Percentiles rank a stretch among this genome's conserved stretches.
These are phyloP conservation scores for Penicillium sclerotiorum DNA, from an alignment of 2,329 filamentous ascomycete genomes.

Conservation along the genomic window DNA sequence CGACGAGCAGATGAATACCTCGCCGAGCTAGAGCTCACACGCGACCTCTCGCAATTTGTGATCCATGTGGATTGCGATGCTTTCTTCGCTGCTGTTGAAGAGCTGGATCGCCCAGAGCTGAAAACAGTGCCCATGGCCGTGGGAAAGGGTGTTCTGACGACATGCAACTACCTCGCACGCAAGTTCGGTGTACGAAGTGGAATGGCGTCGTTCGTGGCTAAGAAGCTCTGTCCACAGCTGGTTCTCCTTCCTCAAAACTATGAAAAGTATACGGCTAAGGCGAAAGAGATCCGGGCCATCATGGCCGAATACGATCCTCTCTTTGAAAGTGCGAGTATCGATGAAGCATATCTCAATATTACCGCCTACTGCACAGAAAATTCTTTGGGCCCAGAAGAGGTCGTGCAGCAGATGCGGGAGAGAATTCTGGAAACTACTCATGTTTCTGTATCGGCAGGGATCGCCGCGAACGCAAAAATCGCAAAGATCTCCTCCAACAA, in stretches of 20 bases:
- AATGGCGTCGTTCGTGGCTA: slow-evolving; percentile 95
- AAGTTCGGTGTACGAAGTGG: slow-evolving; percentile 89
- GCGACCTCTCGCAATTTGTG: slow-evolving; percentile 81
- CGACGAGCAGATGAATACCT: slow-evolving; percentile 81
- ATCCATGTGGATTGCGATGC: slow-evolving; percentile 97
- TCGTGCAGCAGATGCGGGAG: slow-evolving; percentile 73
- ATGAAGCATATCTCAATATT: slow-evolving; percentile 95
- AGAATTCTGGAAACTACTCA: slow-evolving; percentile 75
- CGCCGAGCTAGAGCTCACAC: slow-evolving; percentile 71
- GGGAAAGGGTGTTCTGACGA: slow-evolving; percentile 70
- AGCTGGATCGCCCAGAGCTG: slow-evolving; percentile 79
- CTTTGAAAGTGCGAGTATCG: slow-evolving; percentile 92
- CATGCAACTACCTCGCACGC: slow-evolving; percentile 85
- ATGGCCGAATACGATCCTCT: slow-evolving; percentile 84
- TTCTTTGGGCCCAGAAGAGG: slow-evolving; percentile 69
- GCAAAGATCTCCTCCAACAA: slow-evolving; percentile 95
- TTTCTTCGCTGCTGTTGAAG: slow-evolving; percentile 94
- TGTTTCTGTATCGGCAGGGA: slow-evolving; percentile 90
- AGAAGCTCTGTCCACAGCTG: slow-evolving; percentile 86
- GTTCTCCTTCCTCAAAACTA: slow-evolving; percentile 84
- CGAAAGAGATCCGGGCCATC: slow-evolving; percentile 80
- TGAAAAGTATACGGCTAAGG: slow-evolving; percentile 87
- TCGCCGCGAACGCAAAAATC: slow-evolving; percentile 88
- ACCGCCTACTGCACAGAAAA: slow-evolving; percentile 79
- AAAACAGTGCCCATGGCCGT: slow-evolving; percentile 89